Conservation (phyloP, 1,139 yeast genomes). For the Taphrina deformans region DNA sequence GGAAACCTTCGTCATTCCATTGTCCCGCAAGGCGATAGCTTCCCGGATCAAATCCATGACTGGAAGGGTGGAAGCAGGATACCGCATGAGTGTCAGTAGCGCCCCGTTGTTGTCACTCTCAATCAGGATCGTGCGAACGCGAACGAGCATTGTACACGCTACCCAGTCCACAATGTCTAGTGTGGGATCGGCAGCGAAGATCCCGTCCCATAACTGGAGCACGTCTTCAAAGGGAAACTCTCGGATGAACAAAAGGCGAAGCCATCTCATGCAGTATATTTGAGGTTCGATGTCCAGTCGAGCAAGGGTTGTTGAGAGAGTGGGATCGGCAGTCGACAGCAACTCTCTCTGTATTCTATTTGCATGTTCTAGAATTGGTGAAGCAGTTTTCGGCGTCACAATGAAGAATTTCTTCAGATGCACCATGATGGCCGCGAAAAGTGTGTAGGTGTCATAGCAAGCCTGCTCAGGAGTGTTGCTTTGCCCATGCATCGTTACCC, state of each 20-base stretch:
- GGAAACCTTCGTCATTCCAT: neutral
- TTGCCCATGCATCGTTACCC: slow-evolving; percentile 40
- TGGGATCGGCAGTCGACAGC: slow-evolving; percentile 47
- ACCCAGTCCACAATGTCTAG: slow-evolving; percentile 46
- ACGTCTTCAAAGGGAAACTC: slow-evolving; percentile 49
- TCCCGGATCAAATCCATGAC: slow-evolving; percentile 42
- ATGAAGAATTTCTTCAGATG: slow-evolving; percentile 45
- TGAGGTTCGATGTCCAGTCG: slow-evolving; percentile 57
- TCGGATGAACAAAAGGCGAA: slow-evolving; percentile 55
- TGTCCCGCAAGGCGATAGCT: slow-evolving; percentile 41
- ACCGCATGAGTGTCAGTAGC: slow-evolving; percentile 44
- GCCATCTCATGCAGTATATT: slow-evolving; percentile 61
- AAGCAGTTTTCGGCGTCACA: slow-evolving; percentile 41
- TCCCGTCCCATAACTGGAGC: slow-evolving; percentile 47
- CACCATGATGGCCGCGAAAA: slow-evolving; percentile 45
- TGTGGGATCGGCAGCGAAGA: slow-evolving; percentile 44
- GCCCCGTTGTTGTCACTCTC: slow-evolving; percentile 43
- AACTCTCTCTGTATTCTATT: slow-evolving; percentile 46
- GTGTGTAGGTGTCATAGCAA: slow-evolving; percentile 44
- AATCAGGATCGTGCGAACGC: slow-evolving; percentile 41
- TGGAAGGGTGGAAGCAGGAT: slow-evolving; percentile 41
- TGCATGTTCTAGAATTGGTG: neutral
- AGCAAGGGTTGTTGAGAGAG: slow-evolving; percentile 45
- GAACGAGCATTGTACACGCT: slow-evolving; percentile 45
- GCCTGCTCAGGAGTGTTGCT: slow-evolving; percentile 34